Evolutionary conservation across 805 yeast genomes (phyloP).

Genomic region (Candida stauntonica): DNA sequence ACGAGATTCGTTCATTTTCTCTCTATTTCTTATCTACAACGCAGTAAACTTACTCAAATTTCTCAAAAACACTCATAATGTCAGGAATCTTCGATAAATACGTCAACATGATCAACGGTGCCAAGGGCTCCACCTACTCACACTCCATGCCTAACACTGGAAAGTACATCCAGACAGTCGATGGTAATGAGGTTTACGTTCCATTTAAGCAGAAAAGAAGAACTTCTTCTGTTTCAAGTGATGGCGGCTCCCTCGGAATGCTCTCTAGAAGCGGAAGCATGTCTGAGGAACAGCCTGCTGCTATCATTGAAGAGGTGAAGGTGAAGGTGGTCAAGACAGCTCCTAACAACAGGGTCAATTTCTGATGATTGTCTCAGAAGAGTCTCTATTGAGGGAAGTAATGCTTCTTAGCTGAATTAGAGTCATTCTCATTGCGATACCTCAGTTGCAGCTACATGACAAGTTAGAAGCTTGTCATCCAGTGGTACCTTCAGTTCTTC

Average conservation of each 20-base stretch:
- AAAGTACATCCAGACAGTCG: conserved; percentile 13
- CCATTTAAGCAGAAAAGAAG: conserved; percentile 22
- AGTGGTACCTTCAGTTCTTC: too few relatives aligned
- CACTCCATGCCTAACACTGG: conserved; percentile 19
- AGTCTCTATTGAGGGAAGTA: neutral
- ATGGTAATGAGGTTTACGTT: conserved; percentile 18
- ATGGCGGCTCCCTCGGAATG: conserved; percentile 7
- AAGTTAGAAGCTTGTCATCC: too few relatives aligned
- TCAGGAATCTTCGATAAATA: conserved; percentile 30
- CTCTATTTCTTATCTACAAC: too few relatives aligned
- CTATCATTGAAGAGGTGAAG: conserved; percentile 6
- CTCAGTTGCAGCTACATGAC: too few relatives aligned
- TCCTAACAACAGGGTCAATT: conserved; percentile 24
- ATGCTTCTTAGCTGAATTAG: neutral
- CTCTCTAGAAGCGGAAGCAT: conserved; percentile 5
- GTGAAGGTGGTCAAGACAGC: conserved; percentile 13
- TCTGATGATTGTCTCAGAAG: too few relatives aligned
- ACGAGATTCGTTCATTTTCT: too few relatives aligned
- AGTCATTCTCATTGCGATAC: too few relatives aligned
- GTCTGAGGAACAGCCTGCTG: conserved; percentile 1
- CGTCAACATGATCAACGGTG: conserved; percentile 22
- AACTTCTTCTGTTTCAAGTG: conserved; percentile 15
- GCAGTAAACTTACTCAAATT: too few relatives aligned
- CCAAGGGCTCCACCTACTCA: conserved; percentile 18
- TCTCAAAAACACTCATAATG: too few relatives aligned